Conservation (phyloP, 2,329 filamentous ascomycete species). For the Fusarium hostae region DNA sequence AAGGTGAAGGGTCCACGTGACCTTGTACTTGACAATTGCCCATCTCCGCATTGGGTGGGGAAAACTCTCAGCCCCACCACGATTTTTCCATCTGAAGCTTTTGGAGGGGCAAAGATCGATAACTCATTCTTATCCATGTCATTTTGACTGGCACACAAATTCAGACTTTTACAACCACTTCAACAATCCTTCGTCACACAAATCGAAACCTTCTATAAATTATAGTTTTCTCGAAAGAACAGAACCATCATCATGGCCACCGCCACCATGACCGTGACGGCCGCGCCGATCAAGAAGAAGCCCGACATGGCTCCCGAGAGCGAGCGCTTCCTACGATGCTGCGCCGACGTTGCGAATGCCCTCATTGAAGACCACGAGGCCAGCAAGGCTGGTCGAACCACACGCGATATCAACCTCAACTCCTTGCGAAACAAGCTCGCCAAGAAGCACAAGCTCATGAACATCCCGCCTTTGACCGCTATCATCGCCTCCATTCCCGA, state of each 20-base stretch:
- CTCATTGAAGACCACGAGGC: slow-evolving; percentile 95
- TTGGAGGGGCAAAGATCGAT: slow-evolving; percentile 44
- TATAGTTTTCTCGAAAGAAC: neutral
- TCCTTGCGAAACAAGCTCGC: slow-evolving; percentile 84
- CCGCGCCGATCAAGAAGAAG: slow-evolving; percentile 75
- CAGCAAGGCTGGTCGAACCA: slow-evolving; percentile 76
- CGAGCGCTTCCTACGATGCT: slow-evolving; percentile 92
- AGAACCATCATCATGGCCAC: slow-evolving; percentile 51
- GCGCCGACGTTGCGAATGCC: slow-evolving; percentile 92
- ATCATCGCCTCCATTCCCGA: slow-evolving; percentile 99
- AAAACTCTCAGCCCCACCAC: slow-evolving; percentile 36
- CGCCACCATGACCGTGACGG: slow-evolving; percentile 73
- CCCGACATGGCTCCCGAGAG: slow-evolving; percentile 88
- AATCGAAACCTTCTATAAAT: fast-evolving
- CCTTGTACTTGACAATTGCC: slow-evolving; percentile 26
- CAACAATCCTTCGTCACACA: neutral
- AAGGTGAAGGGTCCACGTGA: slow-evolving; percentile 21
- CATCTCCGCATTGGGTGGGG: slow-evolving; percentile 34
- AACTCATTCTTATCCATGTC: slow-evolving; percentile 5
- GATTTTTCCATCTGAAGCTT: slow-evolving; percentile 32
- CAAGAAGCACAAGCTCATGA: slow-evolving; percentile 91
- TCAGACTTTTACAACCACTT: neutral
- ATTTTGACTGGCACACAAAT: neutral
- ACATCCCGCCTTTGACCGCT: slow-evolving; percentile 90
- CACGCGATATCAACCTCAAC: slow-evolving; percentile 94